phyloP scores from a whole-genome alignment of 441 rosid genomes.

The Mallotus japonicus region DNA sequence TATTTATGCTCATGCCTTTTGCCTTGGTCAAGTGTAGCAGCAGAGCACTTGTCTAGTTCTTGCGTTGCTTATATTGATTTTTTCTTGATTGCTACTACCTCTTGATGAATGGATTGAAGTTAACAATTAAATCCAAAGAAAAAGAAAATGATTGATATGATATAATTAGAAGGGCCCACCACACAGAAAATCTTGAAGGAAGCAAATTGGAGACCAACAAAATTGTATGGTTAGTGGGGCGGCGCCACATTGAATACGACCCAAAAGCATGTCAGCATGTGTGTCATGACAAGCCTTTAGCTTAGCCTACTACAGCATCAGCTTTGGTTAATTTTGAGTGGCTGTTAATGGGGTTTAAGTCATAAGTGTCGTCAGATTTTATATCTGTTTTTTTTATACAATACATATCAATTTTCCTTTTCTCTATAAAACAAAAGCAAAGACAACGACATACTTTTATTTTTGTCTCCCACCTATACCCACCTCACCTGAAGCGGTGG shows the following conservation, averaged over 20 bases:
- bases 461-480: too few relatives aligned
- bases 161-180: background rate
- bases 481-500: too few relatives aligned
- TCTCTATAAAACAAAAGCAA: too few relatives aligned
- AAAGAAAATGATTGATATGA: background rate
- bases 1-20: too few relatives aligned
- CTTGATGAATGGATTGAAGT: too few relatives aligned
- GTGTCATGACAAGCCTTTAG: background rate
- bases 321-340: background rate
- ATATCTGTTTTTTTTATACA: background rate
- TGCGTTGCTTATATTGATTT: too few relatives aligned
- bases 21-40: too few relatives aligned
- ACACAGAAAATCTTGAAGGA: background rate
- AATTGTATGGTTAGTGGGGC: background rate
- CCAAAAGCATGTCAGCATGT: background rate
- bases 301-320: too few relatives aligned
- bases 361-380: background rate
- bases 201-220: constrained; percentile 5
- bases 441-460: too few relatives aligned
- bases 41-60: too few relatives aligned
- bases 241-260: constrained; percentile 9
- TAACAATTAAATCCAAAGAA: background rate
- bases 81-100: too few relatives aligned
- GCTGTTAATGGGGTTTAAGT: background rate
- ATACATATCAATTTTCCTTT: too few relatives aligned